Percentiles rank a stretch among this genome's conserved stretches.
These are phyloP conservation scores for Pichia sp. DNA, from an alignment of 1,139 yeast species.

Conservation along the genomic window DNA sequence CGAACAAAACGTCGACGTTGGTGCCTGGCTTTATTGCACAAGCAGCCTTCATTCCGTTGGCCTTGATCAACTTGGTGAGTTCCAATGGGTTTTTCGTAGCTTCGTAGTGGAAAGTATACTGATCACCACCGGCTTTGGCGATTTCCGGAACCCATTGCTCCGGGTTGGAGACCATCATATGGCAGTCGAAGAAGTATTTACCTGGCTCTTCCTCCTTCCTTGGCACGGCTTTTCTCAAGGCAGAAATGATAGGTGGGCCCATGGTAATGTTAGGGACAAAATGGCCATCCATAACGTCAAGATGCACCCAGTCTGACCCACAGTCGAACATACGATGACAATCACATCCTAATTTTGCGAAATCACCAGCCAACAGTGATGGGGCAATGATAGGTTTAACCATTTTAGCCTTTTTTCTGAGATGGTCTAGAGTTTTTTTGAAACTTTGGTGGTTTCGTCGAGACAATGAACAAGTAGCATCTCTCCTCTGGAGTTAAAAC, in stretches of 20 bases:
- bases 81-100: constrained; percentile 76
- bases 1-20: constrained; percentile 76
- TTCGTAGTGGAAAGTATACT: constrained; percentile 94
- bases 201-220: constrained; percentile 29
- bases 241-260: constrained; percentile 85
- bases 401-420: constrained; percentile 39
- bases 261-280: constrained; percentile 94
- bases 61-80: constrained; percentile 70
- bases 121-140: constrained; percentile 94
- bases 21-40: constrained; percentile 95
- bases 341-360: constrained; percentile 82
- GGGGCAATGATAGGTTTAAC: constrained; percentile 90
- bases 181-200: constrained; percentile 80
- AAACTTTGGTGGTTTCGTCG: no score
- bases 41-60: constrained; percentile 86
- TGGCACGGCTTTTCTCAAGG: constrained; percentile 77
- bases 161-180: constrained; percentile 97
- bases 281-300: constrained; percentile 98
- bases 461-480: no score
- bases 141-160: constrained; percentile 92
- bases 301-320: constrained; percentile 92
- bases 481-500: no score
- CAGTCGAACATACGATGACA: constrained; percentile 75
- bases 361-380: constrained; percentile 90
- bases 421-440: background rate